Conservation (phyloP, 2,329 filamentous ascomycete genomes). For the Botrytis elliptica region DNA sequence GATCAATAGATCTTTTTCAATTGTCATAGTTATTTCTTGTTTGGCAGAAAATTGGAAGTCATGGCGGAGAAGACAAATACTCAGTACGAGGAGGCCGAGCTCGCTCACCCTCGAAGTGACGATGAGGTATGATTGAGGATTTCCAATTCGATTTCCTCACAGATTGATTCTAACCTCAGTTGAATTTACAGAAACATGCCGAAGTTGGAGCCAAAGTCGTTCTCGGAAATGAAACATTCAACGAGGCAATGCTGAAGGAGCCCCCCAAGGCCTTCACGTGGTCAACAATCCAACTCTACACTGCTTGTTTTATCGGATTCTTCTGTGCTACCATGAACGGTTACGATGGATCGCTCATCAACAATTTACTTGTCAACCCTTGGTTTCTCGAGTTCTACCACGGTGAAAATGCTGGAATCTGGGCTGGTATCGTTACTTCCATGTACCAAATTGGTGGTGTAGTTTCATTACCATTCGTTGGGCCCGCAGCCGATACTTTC, state of each 20-base stretch:
- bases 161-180: conserved; percentile 9
- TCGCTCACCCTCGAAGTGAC: background rate
- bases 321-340: conserved; percentile 54
- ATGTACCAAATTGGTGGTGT: conserved; percentile 55
- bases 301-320: conserved; percentile 48
- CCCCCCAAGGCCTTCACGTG: conserved; percentile 46
- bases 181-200: conserved; percentile 32
- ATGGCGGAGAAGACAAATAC: conserved; percentile 11
- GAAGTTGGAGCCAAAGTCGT: conserved; percentile 45
- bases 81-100: conserved; percentile 1
- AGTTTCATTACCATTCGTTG: conserved; percentile 48
- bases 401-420: conserved; percentile 46
- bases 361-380: conserved; percentile 47
- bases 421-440: conserved; percentile 50
- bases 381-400: conserved; percentile 44
- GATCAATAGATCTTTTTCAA: background rate
- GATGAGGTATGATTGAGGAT: conserved; percentile 23
- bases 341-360: conserved; percentile 52
- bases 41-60: background rate
- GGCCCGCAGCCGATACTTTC: conserved; percentile 48
- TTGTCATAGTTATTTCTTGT: background rate
- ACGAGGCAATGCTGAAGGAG: conserved; percentile 55
- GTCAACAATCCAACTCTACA: conserved; percentile 45
- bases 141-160: background rate
- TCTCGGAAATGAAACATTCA: conserved; percentile 52